Evolutionary conservation across 192 early-diverging fungal genomes (phyloP).

Genomic region (Piromyces finnis): DNA sequence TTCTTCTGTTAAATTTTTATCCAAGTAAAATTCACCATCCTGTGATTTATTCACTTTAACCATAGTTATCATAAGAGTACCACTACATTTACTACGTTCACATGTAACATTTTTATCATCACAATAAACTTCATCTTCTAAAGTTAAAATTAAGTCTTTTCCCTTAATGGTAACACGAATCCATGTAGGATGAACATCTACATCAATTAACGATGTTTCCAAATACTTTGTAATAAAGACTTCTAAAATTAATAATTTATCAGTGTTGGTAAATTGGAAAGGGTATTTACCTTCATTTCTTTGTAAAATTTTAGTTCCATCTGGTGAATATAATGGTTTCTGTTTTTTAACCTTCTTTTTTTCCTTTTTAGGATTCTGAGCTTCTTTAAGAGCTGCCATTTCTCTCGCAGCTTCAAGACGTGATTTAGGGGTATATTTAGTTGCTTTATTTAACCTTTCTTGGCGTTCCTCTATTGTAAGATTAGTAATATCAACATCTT

Average conservation of each 20-base stretch:
- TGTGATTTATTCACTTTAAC: slow-evolving; percentile 5
- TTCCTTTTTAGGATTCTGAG: slow-evolving; percentile 7
- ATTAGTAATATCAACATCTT: neutral
- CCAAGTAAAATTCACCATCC: neutral
- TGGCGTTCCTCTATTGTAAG: slow-evolving; percentile 12
- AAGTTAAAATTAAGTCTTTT: slow-evolving; percentile 26
- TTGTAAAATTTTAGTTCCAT: slow-evolving; percentile 13
- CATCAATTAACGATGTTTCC: slow-evolving; percentile 26
- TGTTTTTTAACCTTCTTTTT: slow-evolving; percentile 1
- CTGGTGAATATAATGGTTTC: neutral
- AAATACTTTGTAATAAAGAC: slow-evolving; percentile 28
- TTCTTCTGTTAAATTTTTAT: neutral
- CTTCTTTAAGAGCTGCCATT: slow-evolving; percentile 7
- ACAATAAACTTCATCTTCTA: slow-evolving; percentile 17
- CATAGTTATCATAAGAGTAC: slow-evolving; percentile 24
- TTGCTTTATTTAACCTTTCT: slow-evolving; percentile 17
- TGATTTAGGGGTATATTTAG: slow-evolving; percentile 24
- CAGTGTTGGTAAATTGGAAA: slow-evolving; percentile 9
- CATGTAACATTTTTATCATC: slow-evolving; percentile 14
- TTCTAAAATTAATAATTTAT: slow-evolving; percentile 8
- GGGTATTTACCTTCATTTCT: slow-evolving; percentile 33
- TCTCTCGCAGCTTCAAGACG: slow-evolving; percentile 27
- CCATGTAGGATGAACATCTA: slow-evolving; percentile 17
- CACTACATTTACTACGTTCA: slow-evolving; percentile 24
- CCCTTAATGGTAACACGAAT: slow-evolving; percentile 22